Evolutionary conservation across 192 early-diverging fungal species (phyloP).

Genomic region (Coemansia sp.): DNA sequence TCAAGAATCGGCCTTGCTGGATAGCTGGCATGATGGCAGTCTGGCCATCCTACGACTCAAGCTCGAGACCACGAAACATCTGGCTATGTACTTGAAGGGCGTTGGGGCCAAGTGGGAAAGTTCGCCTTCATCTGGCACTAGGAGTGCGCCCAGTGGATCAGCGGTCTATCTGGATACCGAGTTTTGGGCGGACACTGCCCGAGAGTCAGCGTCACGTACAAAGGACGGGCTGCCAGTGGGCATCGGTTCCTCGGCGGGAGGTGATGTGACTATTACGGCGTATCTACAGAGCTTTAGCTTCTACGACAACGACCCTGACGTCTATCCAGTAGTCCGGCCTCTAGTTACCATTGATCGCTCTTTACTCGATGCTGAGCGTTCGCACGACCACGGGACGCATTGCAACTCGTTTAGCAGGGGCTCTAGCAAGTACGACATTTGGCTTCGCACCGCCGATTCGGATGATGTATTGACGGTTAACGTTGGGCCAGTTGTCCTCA

Average conservation of each 20-base stretch:
- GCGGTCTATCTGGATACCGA: slow-evolving; percentile 36
- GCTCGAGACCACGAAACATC: slow-evolving; percentile 45
- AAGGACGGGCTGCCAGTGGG: background rate
- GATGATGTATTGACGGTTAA: slow-evolving; percentile 35
- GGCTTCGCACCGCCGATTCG: slow-evolving; percentile 23
- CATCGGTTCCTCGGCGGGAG: background rate
- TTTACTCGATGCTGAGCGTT: background rate
- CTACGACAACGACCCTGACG: slow-evolving; percentile 44
- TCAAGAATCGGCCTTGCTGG: slow-evolving; percentile 10
- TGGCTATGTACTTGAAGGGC: slow-evolving; percentile 45
- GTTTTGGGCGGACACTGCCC: slow-evolving; percentile 47
- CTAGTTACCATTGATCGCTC: slow-evolving; percentile 36
- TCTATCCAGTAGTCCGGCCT: slow-evolving; percentile 36
- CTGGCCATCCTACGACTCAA: slow-evolving; percentile 45
- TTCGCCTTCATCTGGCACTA: slow-evolving; percentile 10
- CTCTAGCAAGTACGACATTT: slow-evolving; percentile 35
- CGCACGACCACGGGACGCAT: background rate
- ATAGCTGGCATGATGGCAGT: slow-evolving; percentile 46
- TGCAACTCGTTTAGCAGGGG: background rate
- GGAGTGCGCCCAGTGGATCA: slow-evolving; percentile 23
- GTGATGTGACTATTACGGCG: slow-evolving; percentile 24
- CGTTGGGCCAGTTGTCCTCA: slow-evolving; percentile 33
- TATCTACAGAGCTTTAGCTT: slow-evolving; percentile 32
- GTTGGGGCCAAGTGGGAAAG: slow-evolving; percentile 41
- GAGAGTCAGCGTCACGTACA: slow-evolving; percentile 17